phyloP scores from a whole-genome alignment of 768 basidiomycete genomes.

The Rhodosporidiobolus odoratus region DNA sequence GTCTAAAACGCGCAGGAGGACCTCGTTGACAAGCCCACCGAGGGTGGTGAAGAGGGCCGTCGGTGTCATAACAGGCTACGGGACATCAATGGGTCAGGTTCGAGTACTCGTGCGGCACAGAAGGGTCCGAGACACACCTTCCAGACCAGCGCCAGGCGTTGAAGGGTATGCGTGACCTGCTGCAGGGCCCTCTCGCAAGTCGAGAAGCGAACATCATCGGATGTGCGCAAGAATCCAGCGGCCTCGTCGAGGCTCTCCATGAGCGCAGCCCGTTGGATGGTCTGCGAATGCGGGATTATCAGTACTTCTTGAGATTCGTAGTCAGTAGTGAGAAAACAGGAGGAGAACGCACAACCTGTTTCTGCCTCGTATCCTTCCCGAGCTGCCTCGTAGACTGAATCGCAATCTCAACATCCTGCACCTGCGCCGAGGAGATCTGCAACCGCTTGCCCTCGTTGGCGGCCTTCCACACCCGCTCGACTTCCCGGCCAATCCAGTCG shows the following conservation, averaged over 20 bases:
- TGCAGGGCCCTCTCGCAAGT: conserved; percentile 43
- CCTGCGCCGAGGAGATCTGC: conserved; percentile 47
- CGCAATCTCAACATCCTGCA: conserved; percentile 28
- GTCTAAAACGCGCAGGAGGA: conserved; percentile 44
- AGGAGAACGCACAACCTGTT: conserved; percentile 39
- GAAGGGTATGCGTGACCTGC: conserved; percentile 46
- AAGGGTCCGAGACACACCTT: conserved; percentile 41
- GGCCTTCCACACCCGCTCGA: conserved; percentile 22
- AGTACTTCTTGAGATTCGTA: background rate
- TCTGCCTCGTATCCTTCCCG: conserved; percentile 32
- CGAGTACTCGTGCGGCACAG: background rate
- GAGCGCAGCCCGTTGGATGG: conserved; percentile 40
- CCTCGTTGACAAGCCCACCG: conserved; percentile 46
- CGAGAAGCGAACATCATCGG: conserved; percentile 36
- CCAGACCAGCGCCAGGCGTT: conserved; percentile 46
- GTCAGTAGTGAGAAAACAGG: background rate
- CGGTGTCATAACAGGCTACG: conserved; percentile 46
- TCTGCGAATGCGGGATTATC: conserved; percentile 24
- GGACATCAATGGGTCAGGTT: background rate
- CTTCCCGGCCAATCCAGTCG: conserved; percentile 43
- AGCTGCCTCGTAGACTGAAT: conserved; percentile 27
- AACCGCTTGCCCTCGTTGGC: conserved; percentile 26
- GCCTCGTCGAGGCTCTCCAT: conserved; percentile 45
- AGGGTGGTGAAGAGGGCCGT: conserved; percentile 42
- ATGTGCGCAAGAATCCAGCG: conserved; percentile 42